These are phyloP conservation scores for Lathyrus sativus DNA, from an alignment of 306 rosid genomes.

Conservation along the genomic window DNA sequence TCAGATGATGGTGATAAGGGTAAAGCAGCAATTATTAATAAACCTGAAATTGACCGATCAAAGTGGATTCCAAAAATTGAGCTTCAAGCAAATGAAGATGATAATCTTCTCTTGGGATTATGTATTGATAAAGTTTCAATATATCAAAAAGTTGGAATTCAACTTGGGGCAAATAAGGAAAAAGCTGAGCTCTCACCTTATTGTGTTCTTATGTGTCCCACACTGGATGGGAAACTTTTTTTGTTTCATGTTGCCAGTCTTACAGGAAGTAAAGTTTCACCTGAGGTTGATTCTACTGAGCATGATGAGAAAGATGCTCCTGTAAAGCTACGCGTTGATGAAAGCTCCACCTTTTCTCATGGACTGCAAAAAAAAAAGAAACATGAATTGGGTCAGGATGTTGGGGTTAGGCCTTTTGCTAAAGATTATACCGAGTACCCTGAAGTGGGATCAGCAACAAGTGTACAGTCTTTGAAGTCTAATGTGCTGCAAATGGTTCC, in stretches of 20 bases:
- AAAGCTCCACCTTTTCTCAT: constrained; percentile 36
- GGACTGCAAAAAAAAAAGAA: constrained; percentile 47
- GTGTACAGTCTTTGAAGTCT: no score
- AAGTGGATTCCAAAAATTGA: constrained; percentile 79
- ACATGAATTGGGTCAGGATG: constrained; percentile 49
- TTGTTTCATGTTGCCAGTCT: constrained; percentile 78
- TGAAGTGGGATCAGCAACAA: no score
- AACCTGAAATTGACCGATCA: constrained; percentile 41
- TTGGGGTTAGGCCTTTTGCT: constrained; percentile 36
- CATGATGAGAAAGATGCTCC: constrained; percentile 51
- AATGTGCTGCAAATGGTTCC: no score
- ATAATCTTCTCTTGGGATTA: constrained; percentile 79
- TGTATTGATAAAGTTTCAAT: no score
- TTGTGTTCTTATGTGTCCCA: constrained; percentile 82
- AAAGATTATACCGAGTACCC: constrained; percentile 39
- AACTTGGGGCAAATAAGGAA: constrained; percentile 57
- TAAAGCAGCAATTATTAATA: constrained; percentile 58
- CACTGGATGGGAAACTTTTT: constrained; percentile 78
- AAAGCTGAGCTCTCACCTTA: constrained; percentile 65
- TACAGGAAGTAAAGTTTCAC: constrained; percentile 46
- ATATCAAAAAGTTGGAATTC: no score
- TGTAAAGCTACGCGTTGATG: constrained; percentile 37
- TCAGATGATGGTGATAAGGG: constrained; percentile 57
- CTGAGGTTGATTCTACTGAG: constrained; percentile 47
- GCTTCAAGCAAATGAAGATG: no score